These are phyloP conservation scores for Talaromyces trachyspermus DNA, from an alignment of 495 filamentous ascomycete genomes.

Conservation along the genomic window DNA sequence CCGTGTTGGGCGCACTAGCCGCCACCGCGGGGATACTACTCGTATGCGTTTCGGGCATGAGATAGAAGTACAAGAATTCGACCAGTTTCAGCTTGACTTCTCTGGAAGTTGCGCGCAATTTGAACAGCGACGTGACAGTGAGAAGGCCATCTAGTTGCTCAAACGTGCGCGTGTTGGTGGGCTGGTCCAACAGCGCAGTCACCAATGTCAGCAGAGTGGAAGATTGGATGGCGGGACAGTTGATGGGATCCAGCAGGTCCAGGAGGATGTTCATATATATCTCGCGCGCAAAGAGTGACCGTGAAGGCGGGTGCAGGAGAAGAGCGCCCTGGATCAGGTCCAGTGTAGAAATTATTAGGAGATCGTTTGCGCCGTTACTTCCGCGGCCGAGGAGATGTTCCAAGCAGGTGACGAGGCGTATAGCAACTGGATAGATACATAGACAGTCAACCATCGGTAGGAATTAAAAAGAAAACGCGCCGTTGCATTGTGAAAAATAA, in stretches of 20 bases:
- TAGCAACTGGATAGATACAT: slow-evolving; percentile 54
- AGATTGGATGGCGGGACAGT: slow-evolving; percentile 85
- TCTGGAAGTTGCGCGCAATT: slow-evolving; percentile 67
- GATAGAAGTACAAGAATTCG: slow-evolving; percentile 96
- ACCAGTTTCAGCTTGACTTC: slow-evolving; percentile 90
- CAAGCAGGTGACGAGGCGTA: slow-evolving; percentile 77
- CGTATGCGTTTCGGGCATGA: slow-evolving; percentile 81
- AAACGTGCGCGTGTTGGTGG: slow-evolving; percentile 82
- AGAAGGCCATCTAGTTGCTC: slow-evolving; percentile 88
- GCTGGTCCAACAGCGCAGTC: slow-evolving; percentile 73
- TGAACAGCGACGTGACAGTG: slow-evolving; percentile 91
- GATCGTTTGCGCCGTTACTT: slow-evolving; percentile 74
- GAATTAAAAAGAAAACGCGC: too few species aligned
- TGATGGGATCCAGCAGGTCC: slow-evolving; percentile 88
- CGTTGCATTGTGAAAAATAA: too few species aligned
- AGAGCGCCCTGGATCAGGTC: slow-evolving; percentile 86
- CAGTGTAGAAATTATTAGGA: slow-evolving; percentile 80
- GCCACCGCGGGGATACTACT: slow-evolving; percentile 30
- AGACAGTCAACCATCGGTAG: too few species aligned
- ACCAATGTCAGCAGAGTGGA: slow-evolving; percentile 84
- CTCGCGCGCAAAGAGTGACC: slow-evolving; percentile 78
- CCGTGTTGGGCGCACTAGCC: slow-evolving; percentile 32
- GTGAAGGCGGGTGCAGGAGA: slow-evolving; percentile 87
- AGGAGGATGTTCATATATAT: slow-evolving; percentile 95
- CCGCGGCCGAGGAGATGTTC: slow-evolving; percentile 79